Conservation (phyloP, 2,329 filamentous ascomycete genomes). For the Pseudonectria foliicola region DNA sequence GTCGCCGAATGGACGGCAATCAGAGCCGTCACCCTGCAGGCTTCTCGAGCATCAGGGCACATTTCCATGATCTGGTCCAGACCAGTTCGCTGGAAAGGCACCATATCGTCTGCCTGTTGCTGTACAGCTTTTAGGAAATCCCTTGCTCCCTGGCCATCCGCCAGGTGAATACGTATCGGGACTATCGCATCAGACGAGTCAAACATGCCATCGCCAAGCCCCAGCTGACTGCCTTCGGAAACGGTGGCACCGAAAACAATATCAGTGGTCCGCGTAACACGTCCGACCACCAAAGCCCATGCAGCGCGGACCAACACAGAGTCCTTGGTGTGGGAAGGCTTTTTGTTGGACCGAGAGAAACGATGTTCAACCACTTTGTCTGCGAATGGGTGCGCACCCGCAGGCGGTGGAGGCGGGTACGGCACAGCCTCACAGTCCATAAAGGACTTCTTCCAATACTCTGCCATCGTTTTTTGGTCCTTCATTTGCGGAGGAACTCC, state of each 20-base stretch:
- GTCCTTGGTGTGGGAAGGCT: conserved; percentile 5
- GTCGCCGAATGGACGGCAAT: neutral
- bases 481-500: too few relatives aligned
- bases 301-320: conserved; percentile 19
- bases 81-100: conserved; percentile 11
- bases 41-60: neutral
- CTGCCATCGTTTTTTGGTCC: neutral
- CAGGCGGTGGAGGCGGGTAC: conserved; percentile 4
- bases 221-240: conserved; percentile 19
- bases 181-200: conserved; percentile 16
- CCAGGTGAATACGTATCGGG: conserved; percentile 8
- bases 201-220: conserved; percentile 13
- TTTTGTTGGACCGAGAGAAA: conserved; percentile 1
- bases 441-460: conserved; percentile 2
- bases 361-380: neutral
- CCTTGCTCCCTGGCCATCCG: conserved; percentile 5
- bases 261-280: conserved; percentile 11
- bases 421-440: conserved; percentile 1
- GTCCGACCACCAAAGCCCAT: conserved; percentile 19
- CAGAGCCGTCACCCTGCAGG: neutral
- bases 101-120: conserved; percentile 8
- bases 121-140: conserved; percentile 12
- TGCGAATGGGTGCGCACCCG: neutral
- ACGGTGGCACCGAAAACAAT: conserved; percentile 18
- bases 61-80: conserved; percentile 18